Conservation (phyloP, 2,329 filamentous ascomycete genomes). For the Penicillium glabrum region DNA sequence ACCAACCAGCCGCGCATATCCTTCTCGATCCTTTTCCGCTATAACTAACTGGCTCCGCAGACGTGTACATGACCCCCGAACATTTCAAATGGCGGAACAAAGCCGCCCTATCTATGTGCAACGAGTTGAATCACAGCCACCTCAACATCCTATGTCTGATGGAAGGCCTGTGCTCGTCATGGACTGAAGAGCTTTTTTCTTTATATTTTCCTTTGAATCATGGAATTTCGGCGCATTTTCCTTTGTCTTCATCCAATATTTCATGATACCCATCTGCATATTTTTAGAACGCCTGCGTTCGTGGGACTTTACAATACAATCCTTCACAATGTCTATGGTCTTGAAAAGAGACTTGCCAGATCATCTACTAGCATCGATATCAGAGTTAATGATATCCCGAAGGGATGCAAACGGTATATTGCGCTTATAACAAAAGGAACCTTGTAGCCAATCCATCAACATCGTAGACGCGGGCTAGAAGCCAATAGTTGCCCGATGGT, state of each 20-base stretch:
- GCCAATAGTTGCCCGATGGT: background rate
- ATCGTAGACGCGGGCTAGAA: background rate
- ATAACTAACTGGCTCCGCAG: slow-evolving; percentile 9
- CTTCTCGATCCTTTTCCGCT: background rate
- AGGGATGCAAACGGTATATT: slow-evolving; percentile 2
- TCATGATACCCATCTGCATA: slow-evolving; percentile 26
- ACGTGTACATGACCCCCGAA: slow-evolving; percentile 17
- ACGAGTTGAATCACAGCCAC: slow-evolving; percentile 20
- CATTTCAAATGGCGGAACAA: slow-evolving; percentile 19
- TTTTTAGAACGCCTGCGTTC: slow-evolving; percentile 13
- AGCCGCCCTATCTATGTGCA: slow-evolving; percentile 25
- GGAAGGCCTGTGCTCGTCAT: slow-evolving; percentile 28
- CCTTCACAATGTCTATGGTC: background rate
- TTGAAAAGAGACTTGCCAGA: background rate
- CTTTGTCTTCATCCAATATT: background rate
- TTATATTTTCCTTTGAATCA: background rate
- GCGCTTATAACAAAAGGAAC: background rate
- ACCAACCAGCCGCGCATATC: background rate
- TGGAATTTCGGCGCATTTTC: slow-evolving; percentile 7
- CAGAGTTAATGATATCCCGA: background rate
- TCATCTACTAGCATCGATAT: too few relatives aligned
- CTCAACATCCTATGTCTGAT: slow-evolving; percentile 18
- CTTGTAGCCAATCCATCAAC: background rate
- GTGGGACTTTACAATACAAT: background rate
- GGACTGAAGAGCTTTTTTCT: slow-evolving; percentile 21